A percentile compares a stretch with the other conserved stretches of the same genome.
Evolutionary conservation across 495 filamentous ascomycete genomes (phyloP).

Genomic region (Tuber calosporum): DNA sequence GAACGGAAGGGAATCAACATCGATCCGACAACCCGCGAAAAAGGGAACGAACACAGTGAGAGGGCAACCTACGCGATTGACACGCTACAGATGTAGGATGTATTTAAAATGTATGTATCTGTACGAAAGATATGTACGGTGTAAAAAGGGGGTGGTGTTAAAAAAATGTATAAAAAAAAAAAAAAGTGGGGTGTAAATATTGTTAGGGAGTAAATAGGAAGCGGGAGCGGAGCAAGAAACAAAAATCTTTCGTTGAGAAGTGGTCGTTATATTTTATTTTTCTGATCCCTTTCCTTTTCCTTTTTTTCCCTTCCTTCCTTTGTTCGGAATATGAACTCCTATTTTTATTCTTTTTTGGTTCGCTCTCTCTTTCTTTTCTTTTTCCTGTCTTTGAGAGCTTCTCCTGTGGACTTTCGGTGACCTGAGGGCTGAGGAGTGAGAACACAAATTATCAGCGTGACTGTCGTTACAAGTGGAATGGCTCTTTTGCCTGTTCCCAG

Average conservation of each 20-base stretch:
- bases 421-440: slow-evolving; percentile 16
- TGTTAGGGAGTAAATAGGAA: not conserved
- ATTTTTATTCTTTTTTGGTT: not conserved
- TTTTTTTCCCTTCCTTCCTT: not conserved
- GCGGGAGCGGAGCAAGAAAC: slow-evolving; percentile 21
- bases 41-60: slow-evolving; percentile 28
- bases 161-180: not conserved
- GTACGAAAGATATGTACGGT: slow-evolving; percentile 5
- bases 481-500: slow-evolving; percentile 28
- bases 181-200: slow-evolving; percentile 2
- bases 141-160: not conserved
- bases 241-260: slow-evolving; percentile 29
- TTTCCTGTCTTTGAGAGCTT: not conserved
- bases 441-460: slow-evolving; percentile 15
- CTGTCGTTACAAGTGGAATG: slow-evolving; percentile 24
- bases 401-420: slow-evolving; percentile 6
- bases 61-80: slow-evolving; percentile 24
- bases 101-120: slow-evolving; percentile 14
- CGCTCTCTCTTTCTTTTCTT: not conserved
- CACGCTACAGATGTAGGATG: slow-evolving; percentile 23
- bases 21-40: slow-evolving; percentile 19
- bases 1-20: slow-evolving; percentile 28
- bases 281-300: not conserved
- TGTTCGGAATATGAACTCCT: not conserved
- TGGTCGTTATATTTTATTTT: slow-evolving; percentile 28